A percentile compares a stretch with the other conserved stretches of the same genome.
Evolutionary conservation across 2,329 filamentous ascomycete species (phyloP).

Genomic region (Taxawa tesnikishii): DNA sequence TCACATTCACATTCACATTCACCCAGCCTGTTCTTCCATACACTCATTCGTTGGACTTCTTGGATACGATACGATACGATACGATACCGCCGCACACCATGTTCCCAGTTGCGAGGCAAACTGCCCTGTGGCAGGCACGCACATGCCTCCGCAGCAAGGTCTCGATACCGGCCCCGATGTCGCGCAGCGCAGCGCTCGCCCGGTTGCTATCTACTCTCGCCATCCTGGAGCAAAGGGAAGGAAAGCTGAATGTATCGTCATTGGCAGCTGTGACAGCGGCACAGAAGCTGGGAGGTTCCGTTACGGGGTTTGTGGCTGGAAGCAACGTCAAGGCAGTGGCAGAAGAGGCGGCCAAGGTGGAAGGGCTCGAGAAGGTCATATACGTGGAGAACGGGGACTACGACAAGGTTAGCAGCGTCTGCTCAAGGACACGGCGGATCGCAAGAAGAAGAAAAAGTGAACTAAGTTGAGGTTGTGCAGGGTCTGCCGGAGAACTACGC

Average conservation of each 20-base stretch:
- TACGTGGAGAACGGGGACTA: slow-evolving; percentile 81
- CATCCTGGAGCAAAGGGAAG: slow-evolving; percentile 83
- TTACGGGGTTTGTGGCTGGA: slow-evolving; percentile 83
- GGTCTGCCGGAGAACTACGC: slow-evolving; percentile 89
- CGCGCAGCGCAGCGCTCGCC: slow-evolving; percentile 44
- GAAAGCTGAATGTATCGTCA: slow-evolving; percentile 71
- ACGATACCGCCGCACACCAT: slow-evolving; percentile 6
- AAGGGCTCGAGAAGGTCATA: slow-evolving; percentile 84
- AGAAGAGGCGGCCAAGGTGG: slow-evolving; percentile 74
- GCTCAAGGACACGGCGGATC: too few relatives aligned
- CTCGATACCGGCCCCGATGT: slow-evolving; percentile 24
- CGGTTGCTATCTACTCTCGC: slow-evolving; percentile 79
- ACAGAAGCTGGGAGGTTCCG: slow-evolving; percentile 68
- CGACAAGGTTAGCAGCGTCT: slow-evolving; percentile 60
- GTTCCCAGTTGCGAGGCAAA: slow-evolving; percentile 10
- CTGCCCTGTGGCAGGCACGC: slow-evolving; percentile 10
- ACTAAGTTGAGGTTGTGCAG: slow-evolving; percentile 18
- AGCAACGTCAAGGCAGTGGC: slow-evolving; percentile 63
- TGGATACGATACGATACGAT: too few relatives aligned
- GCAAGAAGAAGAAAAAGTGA: too few relatives aligned
- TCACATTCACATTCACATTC: too few relatives aligned
- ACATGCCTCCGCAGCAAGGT: slow-evolving; percentile 19
- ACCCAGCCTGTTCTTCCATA: too few relatives aligned
- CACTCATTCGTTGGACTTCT: too few relatives aligned
- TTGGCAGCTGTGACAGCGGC: slow-evolving; percentile 78